A percentile compares a stretch with the other conserved stretches of the same genome.
phyloP scores from a whole-genome alignment of 345 rosid genomes.

The Syzygium oleosum region DNA sequence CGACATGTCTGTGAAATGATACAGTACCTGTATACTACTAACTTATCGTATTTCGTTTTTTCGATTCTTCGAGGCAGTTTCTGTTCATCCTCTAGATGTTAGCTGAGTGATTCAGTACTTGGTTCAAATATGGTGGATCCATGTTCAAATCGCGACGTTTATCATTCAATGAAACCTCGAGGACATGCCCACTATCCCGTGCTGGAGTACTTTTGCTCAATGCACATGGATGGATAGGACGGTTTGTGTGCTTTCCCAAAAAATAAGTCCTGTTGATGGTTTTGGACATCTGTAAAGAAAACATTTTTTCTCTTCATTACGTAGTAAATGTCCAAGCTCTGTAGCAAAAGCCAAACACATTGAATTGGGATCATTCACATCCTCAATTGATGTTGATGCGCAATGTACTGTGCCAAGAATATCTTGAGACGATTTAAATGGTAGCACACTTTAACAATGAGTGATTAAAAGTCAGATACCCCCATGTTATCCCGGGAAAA shows the following conservation, averaged over 20 bases:
- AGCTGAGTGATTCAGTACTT: background rate
- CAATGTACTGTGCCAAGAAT: background rate
- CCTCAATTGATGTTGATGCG: background rate
- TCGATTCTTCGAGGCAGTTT: background rate
- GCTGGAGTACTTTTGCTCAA: background rate
- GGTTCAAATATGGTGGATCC: background rate
- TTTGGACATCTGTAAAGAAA: background rate
- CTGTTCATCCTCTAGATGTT: background rate
- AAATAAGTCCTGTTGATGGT: background rate
- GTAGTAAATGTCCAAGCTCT: background rate
- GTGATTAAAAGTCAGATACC: background rate
- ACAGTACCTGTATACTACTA: background rate
- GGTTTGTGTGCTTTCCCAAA: background rate
- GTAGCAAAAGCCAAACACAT: background rate
- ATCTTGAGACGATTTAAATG: background rate
- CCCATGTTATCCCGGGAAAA: background rate
- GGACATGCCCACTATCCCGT: background rate
- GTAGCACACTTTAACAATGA: background rate
- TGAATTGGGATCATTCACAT: background rate
- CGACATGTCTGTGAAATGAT: background rate
- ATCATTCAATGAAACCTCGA: background rate
- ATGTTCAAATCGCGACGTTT: background rate
- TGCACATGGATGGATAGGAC: background rate
- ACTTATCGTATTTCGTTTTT: background rate
- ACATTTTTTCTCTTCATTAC: background rate